Base-by-base conservation (phyloP, 192 early-diverging fungal species). In the Chytriomyces confervae region DNA sequence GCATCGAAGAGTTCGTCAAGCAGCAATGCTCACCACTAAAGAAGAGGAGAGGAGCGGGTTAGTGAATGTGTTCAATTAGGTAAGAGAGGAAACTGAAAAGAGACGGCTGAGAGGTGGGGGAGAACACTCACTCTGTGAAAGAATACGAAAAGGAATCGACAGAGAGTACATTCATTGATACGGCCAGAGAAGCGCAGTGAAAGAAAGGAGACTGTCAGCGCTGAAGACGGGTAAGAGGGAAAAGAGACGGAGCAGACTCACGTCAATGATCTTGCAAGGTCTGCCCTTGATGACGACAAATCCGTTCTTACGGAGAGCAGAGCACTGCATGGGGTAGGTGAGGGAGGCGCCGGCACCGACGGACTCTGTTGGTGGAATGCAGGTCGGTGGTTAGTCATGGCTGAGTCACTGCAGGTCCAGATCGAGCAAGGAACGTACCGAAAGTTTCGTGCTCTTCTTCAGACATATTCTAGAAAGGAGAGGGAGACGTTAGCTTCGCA, bases 241-340 rank as follows among this genome's bases (percentile, higher is more conserved):
- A 62, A 36, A 36, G 36, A 36, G 45, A 57, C 45, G 46, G 18
- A 45, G n/a, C 45, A 72, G 8, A 43, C 69, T 10, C 95, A 99
- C 98, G 84, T 98, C 96, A 64, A 97, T 91, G 69, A 99, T 97
- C 94, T 98, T 99, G 92, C 98, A 99, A 83, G 98, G 98, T 72
- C 96, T 94, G 73, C 95, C 95, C 92, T 98, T 99, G 84, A 99
- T 94, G 76, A 96, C 91, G 79, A 99, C 98, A 89, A 93, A 90
- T 18, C 97, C 98, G 91, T 93, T 93, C 93, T 98, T 99, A 85
- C 98, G 92, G 80, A 99, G 94, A 78, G 96, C 95, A 86, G 98
- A 99, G 89, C 98, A 99, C 86, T 89, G 80, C 87, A 98, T 91
- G 80, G 98, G 98, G 91, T 87, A 97, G 86, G 97, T 98, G 77